Conservation (phyloP, 805 yeast species). For the Pichia californica region DNA sequence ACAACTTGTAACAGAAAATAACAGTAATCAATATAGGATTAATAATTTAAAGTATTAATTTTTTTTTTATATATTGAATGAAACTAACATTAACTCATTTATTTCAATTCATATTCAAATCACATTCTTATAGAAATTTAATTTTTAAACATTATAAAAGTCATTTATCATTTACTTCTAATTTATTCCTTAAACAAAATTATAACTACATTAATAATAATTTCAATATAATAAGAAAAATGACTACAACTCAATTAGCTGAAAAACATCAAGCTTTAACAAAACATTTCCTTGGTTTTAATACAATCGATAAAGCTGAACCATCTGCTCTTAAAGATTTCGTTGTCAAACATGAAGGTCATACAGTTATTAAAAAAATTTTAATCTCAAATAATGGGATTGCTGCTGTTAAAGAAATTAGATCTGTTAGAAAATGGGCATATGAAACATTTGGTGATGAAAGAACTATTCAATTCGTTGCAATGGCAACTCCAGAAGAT, state of each 20-base stretch:
- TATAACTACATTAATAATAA: neutral
- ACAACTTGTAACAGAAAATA: too few relatives aligned
- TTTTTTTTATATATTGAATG: neutral
- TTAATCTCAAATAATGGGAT: slow-evolving; percentile 98
- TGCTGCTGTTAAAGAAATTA: slow-evolving; percentile 97
- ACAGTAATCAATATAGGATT: too few relatives aligned
- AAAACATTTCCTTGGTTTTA: slow-evolving; percentile 73
- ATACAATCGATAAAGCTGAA: slow-evolving; percentile 70
- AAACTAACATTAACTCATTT: slow-evolving; percentile 4
- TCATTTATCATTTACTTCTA: neutral
- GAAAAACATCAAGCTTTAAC: slow-evolving; percentile 41
- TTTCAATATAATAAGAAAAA: neutral
- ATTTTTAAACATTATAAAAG: neutral
- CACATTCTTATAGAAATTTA: slow-evolving; percentile 1
- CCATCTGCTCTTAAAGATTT: slow-evolving; percentile 77
- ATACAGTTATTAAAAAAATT: slow-evolving; percentile 83
- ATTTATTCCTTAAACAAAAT: neutral
- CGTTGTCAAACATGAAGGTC: slow-evolving; percentile 83
- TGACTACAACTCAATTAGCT: slow-evolving; percentile 9
- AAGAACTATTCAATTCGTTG: slow-evolving; percentile 87
- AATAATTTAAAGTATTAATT: neutral
- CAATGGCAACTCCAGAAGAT: slow-evolving; percentile 99
- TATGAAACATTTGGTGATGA: slow-evolving; percentile 98
- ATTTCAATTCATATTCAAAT: neutral
- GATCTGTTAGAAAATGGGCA: slow-evolving; percentile 98